A percentile compares a stretch with the other conserved stretches of the same genome.
Conservation (phyloP, 371 early-diverging fungal genomes). For the Syncephalastrum contaminatum region DNA sequence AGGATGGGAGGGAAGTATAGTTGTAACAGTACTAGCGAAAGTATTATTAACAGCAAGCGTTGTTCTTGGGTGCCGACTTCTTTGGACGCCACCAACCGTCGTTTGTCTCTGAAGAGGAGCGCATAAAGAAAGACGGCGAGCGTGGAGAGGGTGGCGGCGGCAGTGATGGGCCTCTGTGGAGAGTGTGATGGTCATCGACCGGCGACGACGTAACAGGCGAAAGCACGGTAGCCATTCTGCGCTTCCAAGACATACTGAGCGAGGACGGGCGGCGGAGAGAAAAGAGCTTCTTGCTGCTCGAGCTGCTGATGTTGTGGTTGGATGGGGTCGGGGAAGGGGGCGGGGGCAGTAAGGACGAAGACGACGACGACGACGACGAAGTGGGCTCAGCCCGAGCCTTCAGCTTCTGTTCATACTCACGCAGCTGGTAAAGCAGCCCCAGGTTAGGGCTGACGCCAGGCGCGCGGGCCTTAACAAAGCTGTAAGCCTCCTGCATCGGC, state of each 20-base stretch:
- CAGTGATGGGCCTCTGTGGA: too few relatives aligned
- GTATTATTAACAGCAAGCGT: too few relatives aligned
- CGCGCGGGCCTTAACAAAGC: constrained; percentile 69
- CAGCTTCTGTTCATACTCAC: constrained; percentile 64
- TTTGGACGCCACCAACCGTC: too few relatives aligned
- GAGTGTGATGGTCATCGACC: too few relatives aligned
- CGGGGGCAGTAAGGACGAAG: constrained; percentile 10
- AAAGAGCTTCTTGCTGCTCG: constrained; percentile 11
- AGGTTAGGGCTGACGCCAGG: constrained; percentile 82
- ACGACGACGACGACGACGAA: constrained; percentile 1
- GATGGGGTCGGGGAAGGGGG: constrained; percentile 4
- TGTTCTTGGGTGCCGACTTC: too few relatives aligned
- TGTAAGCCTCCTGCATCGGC: constrained; percentile 72
- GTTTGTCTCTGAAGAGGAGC: too few relatives aligned
- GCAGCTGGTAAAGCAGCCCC: constrained; percentile 73
- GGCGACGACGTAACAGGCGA: too few relatives aligned
- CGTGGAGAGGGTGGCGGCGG: too few relatives aligned
- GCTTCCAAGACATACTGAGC: constrained; percentile 12
- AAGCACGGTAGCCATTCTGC: constrained; percentile 9
- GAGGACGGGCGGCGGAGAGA: constrained; percentile 10
- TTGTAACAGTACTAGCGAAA: too few relatives aligned
- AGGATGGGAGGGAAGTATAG: too few relatives aligned
- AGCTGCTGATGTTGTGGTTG: constrained; percentile 3
- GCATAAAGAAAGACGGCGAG: too few relatives aligned
- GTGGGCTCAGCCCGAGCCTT: background rate